A percentile compares a stretch with the other conserved stretches of the same genome.
These are phyloP conservation scores for Oryza australiensis DNA, from an alignment of 176 grass and related monocot genomes.

Conservation along the genomic window DNA sequence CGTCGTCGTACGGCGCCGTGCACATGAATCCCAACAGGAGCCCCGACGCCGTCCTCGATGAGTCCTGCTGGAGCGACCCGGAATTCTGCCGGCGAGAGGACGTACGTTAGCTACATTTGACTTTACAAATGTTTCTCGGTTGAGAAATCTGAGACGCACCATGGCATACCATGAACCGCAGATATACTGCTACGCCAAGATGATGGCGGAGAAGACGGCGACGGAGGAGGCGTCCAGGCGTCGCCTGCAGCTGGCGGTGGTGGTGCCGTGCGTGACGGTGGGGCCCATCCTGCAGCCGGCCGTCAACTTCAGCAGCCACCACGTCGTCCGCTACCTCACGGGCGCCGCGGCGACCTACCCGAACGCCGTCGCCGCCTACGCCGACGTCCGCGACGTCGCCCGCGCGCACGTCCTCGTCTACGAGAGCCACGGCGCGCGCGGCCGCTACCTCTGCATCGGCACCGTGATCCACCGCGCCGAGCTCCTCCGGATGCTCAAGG, in stretches of 20 bases:
- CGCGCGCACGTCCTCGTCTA: constrained; percentile 48
- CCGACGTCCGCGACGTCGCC: constrained; percentile 50
- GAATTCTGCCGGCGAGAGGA: constrained; percentile 9
- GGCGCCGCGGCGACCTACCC: constrained; percentile 27
- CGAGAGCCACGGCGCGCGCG: constrained; percentile 16
- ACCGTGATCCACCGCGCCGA: constrained; percentile 41
- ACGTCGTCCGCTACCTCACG: constrained; percentile 41
- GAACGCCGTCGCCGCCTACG: constrained; percentile 56
- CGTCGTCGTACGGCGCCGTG: constrained; percentile 54
- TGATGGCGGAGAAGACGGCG: constrained; percentile 44
- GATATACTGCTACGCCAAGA: constrained; percentile 64
- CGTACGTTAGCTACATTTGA: too few species aligned
- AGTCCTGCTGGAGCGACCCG: constrained; percentile 30
- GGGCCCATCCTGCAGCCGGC: constrained; percentile 44
- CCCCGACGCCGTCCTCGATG: constrained; percentile 36
- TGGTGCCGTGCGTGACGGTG: constrained; percentile 33
- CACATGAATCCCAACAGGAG: constrained; percentile 65
- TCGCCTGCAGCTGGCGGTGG: constrained; percentile 42
- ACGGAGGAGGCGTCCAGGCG: constrained; percentile 31
- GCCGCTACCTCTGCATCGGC: constrained; percentile 56
- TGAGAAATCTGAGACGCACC: too few species aligned
- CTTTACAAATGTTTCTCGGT: too few species aligned
- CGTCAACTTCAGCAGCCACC: constrained; percentile 42
- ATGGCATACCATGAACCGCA: not conserved
- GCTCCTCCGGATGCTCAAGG: constrained; percentile 25